These are phyloP conservation scores for Cyberlindnera japonica DNA, from an alignment of 805 yeast genomes.

Conservation along the genomic window DNA sequence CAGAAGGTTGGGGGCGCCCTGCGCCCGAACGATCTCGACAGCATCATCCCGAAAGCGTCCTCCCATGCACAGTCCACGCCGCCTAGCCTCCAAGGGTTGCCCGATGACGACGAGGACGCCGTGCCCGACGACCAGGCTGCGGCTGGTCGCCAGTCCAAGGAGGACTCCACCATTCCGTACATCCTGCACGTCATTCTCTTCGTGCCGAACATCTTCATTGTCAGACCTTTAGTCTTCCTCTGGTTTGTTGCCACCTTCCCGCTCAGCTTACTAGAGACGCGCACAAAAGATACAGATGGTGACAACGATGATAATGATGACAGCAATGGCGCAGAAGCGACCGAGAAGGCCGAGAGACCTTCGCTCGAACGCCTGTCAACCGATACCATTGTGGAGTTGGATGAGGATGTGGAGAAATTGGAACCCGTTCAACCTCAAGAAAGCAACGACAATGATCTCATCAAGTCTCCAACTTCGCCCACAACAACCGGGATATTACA, in stretches of 20 bases:
- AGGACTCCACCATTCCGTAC: conserved; percentile 18
- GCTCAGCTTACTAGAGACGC: conserved; percentile 38
- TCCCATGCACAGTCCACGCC: neutral
- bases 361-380: conserved; percentile 2
- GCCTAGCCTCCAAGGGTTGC: neutral
- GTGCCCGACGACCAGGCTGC: neutral
- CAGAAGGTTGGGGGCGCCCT: conserved; percentile 25
- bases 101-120: too few species aligned
- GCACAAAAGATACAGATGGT: neutral
- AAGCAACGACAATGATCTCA: conserved; percentile 13
- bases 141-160: neutral
- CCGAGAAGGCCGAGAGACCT: neutral
- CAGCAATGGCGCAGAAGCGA: neutral
- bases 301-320: conserved; percentile 3
- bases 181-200: conserved; percentile 35
- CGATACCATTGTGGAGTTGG: conserved; percentile 21
- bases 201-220: conserved; percentile 45
- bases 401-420: conserved; percentile 20
- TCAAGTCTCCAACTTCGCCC: conserved; percentile 26
- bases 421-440: conserved; percentile 6
- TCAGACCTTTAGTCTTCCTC: conserved; percentile 47
- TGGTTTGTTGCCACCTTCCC: conserved; percentile 59
- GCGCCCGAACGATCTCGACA: conserved; percentile 12
- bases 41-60: conserved; percentile 12
- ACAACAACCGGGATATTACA: conserved; percentile 15